Conservation (phyloP, 345 rosid species). For the Lumnitzera racemosa region DNA sequence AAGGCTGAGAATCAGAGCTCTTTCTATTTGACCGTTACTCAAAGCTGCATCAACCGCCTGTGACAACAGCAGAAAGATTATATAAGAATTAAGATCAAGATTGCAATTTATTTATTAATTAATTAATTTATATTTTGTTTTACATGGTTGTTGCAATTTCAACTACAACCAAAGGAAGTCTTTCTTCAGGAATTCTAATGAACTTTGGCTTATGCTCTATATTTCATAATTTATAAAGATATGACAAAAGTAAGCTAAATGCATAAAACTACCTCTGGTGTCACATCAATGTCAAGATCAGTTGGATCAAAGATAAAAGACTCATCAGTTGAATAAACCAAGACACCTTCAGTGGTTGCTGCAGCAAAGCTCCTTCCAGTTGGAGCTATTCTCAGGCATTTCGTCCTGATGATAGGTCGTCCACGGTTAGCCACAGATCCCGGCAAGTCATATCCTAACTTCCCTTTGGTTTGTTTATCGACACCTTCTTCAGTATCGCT, state of each 20-base stretch:
- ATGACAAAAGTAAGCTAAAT: not conserved
- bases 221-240: not conserved
- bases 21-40: slow-evolving; percentile 48
- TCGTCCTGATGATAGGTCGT: slow-evolving; percentile 72
- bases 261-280: slow-evolving; percentile 63
- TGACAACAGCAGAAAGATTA: slow-evolving; percentile 5
- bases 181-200: too few relatives aligned
- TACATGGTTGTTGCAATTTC: not conserved
- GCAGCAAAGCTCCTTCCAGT: slow-evolving; percentile 91
- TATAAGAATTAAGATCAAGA: not conserved
- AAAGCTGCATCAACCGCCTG: slow-evolving; percentile 81
- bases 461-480: slow-evolving; percentile 66
- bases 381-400: slow-evolving; percentile 81
- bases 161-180: not conserved
- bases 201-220: not conserved
- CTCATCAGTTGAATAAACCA: slow-evolving; percentile 79
- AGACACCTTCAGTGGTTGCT: slow-evolving; percentile 97
- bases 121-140: too few relatives aligned
- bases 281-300: slow-evolving; percentile 95
- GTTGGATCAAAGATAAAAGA: slow-evolving; percentile 93
- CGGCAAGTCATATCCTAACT: slow-evolving; percentile 75
- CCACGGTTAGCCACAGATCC: slow-evolving; percentile 83
- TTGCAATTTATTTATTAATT: too few relatives aligned
- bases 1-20: slow-evolving; percentile 81
- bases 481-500: slow-evolving; percentile 81